phyloP scores from a whole-genome alignment of 345 rosid genomes.

The Lepidium africanum region DNA sequence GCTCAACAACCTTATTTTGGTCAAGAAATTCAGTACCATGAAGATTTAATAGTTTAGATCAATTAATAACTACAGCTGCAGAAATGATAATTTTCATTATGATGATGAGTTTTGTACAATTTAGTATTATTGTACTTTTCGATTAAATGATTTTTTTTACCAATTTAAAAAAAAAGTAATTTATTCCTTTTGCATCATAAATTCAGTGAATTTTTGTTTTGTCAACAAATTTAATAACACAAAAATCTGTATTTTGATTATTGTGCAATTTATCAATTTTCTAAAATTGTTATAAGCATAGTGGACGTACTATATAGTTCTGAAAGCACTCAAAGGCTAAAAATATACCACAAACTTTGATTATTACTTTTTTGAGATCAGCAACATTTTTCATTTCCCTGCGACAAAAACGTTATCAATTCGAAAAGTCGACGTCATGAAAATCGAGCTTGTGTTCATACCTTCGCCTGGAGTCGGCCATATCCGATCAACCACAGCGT shows the following conservation, averaged over 20 bases:
- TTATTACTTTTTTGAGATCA: background rate
- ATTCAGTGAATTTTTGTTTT: too few relatives aligned
- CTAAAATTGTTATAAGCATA: background rate
- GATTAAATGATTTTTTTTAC: too few relatives aligned
- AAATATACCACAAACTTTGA: background rate
- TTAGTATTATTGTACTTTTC: background rate
- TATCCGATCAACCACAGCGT: conserved; percentile 20
- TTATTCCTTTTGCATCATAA: too few relatives aligned
- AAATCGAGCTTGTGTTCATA: conserved; percentile 42
- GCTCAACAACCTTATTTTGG: too few relatives aligned
- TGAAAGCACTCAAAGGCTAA: background rate
- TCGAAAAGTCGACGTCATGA: background rate
- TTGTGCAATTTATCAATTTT: background rate
- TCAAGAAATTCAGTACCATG: too few relatives aligned
- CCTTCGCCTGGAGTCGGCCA: conserved; percentile 37
- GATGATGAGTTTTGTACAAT: background rate
- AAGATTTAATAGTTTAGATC: too few relatives aligned
- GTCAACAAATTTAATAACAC: too few relatives aligned
- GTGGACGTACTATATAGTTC: background rate
- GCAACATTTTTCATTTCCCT: background rate
- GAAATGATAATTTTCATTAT: background rate
- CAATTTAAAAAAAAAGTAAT: too few relatives aligned
- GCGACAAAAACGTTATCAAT: background rate
- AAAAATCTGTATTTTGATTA: background rate
- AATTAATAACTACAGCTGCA: too few relatives aligned